Evolutionary conservation across 2,329 filamentous ascomycete genomes (phyloP).

Genomic region (Zelopaecilomyces penicillatus): DNA sequence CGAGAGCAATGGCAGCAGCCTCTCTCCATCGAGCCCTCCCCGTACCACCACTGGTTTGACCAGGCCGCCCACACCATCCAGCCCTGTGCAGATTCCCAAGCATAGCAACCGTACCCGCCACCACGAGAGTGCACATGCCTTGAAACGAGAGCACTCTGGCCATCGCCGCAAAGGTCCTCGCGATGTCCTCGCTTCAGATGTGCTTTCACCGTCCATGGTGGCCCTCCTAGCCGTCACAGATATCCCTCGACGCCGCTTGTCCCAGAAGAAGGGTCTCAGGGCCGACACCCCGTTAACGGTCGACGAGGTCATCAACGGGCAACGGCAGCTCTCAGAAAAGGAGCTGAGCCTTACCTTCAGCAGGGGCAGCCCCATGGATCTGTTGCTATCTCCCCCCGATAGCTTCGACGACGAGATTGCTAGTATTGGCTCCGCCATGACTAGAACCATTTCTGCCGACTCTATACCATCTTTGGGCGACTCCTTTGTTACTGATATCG

Average conservation of each 20-base stretch:
- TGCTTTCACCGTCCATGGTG: constrained; percentile 50
- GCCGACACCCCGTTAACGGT: constrained; percentile 36
- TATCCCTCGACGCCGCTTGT: constrained; percentile 43
- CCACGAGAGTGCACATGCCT: constrained; percentile 23
- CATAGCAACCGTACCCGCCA: constrained; percentile 25
- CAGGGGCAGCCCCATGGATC: constrained; percentile 44
- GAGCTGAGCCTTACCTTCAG: constrained; percentile 47
- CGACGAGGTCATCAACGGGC: constrained; percentile 46
- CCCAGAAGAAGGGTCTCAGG: constrained; percentile 24
- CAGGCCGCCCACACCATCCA: constrained; percentile 31
- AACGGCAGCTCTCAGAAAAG: constrained; percentile 46
- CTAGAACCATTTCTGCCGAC: constrained; percentile 49
- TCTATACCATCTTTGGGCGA: constrained; percentile 53
- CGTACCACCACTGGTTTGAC: constrained; percentile 19
- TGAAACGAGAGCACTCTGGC: constrained; percentile 30
- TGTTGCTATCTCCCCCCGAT: constrained; percentile 53
- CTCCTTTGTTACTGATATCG: constrained; percentile 42
- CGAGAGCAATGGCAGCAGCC: constrained; percentile 14
- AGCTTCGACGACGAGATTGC: constrained; percentile 41
- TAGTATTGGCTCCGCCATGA: constrained; percentile 41
- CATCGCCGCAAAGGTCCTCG: constrained; percentile 24
- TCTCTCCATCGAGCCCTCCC: constrained; percentile 20
- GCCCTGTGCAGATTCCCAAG: constrained; percentile 47
- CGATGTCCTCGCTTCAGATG: constrained; percentile 42
- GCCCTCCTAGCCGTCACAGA: constrained; percentile 53